Conservation (phyloP, 495 filamentous ascomycete species). For the Amniculicola lignicola region DNA sequence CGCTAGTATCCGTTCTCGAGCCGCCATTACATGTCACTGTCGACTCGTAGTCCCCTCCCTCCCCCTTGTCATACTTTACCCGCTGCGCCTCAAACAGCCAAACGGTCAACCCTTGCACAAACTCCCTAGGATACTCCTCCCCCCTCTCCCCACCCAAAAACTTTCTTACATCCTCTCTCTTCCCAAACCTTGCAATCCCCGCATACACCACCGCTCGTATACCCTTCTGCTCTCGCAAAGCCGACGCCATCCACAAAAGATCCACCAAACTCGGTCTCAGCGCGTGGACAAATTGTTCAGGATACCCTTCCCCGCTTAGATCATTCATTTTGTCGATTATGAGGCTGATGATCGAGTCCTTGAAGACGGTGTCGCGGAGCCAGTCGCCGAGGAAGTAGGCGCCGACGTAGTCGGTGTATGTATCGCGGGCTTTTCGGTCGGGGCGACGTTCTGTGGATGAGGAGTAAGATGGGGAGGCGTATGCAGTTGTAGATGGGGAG, state of each 20-base stretch:
- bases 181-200: background rate
- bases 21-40: background rate
- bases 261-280: conserved; percentile 7
- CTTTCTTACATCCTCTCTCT: conserved; percentile 1
- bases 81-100: background rate
- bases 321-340: conserved; percentile 2
- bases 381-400: conserved; percentile 7
- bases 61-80: background rate
- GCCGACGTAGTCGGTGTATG: conserved; percentile 7
- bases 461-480: no score
- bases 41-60: background rate
- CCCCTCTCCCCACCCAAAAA: background rate
- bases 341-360: background rate
- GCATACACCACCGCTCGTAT: background rate
- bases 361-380: conserved; percentile 7
- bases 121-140: background rate
- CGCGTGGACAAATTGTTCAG: background rate
- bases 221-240: background rate
- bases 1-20: background rate
- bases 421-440: background rate
- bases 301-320: background rate
- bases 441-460: background rate
- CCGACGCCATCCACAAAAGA: background rate
- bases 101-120: conserved; percentile 6
- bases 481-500: no score